Conservation (phyloP, 1,139 yeast species). For the Kurtzmaniella natalensis region DNA sequence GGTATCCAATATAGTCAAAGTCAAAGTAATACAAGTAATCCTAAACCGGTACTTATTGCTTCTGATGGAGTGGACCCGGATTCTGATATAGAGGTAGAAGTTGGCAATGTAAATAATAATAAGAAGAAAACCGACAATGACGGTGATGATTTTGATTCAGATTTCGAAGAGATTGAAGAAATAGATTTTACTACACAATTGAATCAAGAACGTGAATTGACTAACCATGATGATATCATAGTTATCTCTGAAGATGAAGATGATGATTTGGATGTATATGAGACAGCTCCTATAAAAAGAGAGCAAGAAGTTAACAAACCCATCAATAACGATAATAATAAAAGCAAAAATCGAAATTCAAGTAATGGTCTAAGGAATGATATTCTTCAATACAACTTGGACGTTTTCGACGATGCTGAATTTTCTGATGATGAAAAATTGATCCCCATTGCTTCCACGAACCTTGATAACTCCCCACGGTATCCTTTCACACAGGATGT, state of each 20-base stretch:
- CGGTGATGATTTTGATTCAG: slow-evolving; percentile 11
- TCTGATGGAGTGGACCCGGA: not conserved
- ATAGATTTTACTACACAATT: slow-evolving; percentile 35
- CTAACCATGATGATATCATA: slow-evolving; percentile 21
- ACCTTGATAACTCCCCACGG: slow-evolving; percentile 5
- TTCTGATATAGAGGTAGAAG: slow-evolving; percentile 1
- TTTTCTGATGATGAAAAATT: slow-evolving; percentile 18
- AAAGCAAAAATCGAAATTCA: no score
- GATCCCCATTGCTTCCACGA: no score
- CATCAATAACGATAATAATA: not conserved
- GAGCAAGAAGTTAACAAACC: slow-evolving; percentile 3
- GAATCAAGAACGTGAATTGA: slow-evolving; percentile 40
- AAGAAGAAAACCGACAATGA: slow-evolving; percentile 5
- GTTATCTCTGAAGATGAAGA: slow-evolving; percentile 31
- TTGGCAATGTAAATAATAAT: no score
- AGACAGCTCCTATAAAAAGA: slow-evolving; percentile 7
- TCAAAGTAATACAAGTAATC: not conserved
- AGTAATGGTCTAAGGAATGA: slow-evolving; percentile 7
- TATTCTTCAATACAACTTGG: slow-evolving; percentile 18
- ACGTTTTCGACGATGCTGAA: slow-evolving; percentile 37
- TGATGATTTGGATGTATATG: slow-evolving; percentile 10
- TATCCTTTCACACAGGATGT: slow-evolving; percentile 50
- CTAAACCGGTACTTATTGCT: not conserved
- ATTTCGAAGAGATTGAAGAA: slow-evolving; percentile 14
- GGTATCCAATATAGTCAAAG: slow-evolving; percentile 21